phyloP scores from a whole-genome alignment of 2,329 filamentous ascomycete genomes.

The Aspergillus sp. region DNA sequence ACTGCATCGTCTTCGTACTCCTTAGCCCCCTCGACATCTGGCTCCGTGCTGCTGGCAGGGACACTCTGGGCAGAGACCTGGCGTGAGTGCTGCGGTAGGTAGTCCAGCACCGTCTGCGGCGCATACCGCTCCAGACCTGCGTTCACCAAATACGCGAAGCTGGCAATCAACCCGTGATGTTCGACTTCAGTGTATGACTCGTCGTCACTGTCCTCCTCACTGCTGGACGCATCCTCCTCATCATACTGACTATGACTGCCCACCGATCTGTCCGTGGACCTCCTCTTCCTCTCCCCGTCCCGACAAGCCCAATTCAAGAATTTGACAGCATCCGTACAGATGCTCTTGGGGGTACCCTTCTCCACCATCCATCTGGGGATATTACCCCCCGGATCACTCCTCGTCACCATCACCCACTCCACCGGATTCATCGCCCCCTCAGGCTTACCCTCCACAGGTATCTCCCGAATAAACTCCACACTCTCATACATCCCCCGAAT shows the following conservation, averaged over 20 bases:
- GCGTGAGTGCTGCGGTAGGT: conserved; percentile 43
- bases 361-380: conserved; percentile 92
- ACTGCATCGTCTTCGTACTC: conserved; percentile 9
- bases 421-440: conserved; percentile 60
- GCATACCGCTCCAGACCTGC: conserved; percentile 53
- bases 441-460: conserved; percentile 51
- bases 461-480: conserved; percentile 85
- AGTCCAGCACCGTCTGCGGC: conserved; percentile 52
- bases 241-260: conserved; percentile 10
- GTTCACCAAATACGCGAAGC: conserved; percentile 38
- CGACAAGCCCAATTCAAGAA: conserved; percentile 76
- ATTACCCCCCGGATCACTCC: conserved; percentile 83
- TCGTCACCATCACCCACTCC: conserved; percentile 91
- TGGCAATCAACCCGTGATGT: conserved; percentile 40
- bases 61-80: conserved; percentile 13
- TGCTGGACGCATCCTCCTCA: not conserved
- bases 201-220: conserved; percentile 15
- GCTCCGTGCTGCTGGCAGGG: not conserved
- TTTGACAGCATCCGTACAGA: conserved; percentile 75
- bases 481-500: conserved; percentile 88
- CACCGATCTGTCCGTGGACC: not conserved
- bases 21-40: not conserved
- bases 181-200: conserved; percentile 25
- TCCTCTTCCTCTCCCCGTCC: conserved; percentile 38
- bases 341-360: conserved; percentile 77